Evolutionary conservation across 2,329 filamentous ascomycete genomes (phyloP).

Genomic region (Teratosphaeriaceae sp.): DNA sequence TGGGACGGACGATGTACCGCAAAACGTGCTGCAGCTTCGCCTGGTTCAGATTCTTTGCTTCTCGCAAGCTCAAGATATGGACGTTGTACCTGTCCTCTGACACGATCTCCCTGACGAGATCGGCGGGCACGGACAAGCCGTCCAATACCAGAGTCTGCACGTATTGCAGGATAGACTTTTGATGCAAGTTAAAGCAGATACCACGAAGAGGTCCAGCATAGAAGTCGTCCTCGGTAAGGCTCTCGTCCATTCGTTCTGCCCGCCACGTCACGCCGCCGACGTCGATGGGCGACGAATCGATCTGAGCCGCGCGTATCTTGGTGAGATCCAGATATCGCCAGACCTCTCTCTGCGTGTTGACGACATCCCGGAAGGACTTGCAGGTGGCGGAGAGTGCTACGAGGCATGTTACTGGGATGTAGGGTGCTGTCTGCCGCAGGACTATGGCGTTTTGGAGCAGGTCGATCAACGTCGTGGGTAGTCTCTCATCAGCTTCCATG

Average conservation of each 20-base stretch:
- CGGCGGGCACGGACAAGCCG: slow-evolving; percentile 74
- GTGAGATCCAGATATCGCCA: slow-evolving; percentile 79
- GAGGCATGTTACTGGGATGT: slow-evolving; percentile 64
- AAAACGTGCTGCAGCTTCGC: slow-evolving; percentile 70
- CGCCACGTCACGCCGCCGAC: slow-evolving; percentile 60
- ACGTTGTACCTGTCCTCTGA: slow-evolving; percentile 66
- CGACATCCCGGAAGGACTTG: slow-evolving; percentile 55
- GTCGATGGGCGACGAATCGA: slow-evolving; percentile 51
- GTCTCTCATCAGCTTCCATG: neutral
- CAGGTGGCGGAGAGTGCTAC: slow-evolving; percentile 64
- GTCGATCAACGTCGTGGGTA: slow-evolving; percentile 52
- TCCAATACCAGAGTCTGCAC: slow-evolving; percentile 59
- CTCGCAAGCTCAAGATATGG: slow-evolving; percentile 75
- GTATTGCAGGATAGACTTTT: slow-evolving; percentile 47
- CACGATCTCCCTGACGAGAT: slow-evolving; percentile 74
- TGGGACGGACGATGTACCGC: slow-evolving; percentile 67
- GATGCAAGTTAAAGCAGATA: slow-evolving; percentile 61
- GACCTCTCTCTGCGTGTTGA: slow-evolving; percentile 63
- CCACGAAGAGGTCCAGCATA: slow-evolving; percentile 70
- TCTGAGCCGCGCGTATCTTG: slow-evolving; percentile 58
- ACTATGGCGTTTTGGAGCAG: slow-evolving; percentile 73
- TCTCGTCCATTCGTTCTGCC: slow-evolving; percentile 64
- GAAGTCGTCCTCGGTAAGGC: slow-evolving; percentile 78
- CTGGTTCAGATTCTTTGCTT: slow-evolving; percentile 73
- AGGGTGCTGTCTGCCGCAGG: slow-evolving; percentile 67